These are phyloP conservation scores for Lagenidium sp. DNA, from an alignment of 352 stramenopile species.

Conservation along the genomic window DNA sequence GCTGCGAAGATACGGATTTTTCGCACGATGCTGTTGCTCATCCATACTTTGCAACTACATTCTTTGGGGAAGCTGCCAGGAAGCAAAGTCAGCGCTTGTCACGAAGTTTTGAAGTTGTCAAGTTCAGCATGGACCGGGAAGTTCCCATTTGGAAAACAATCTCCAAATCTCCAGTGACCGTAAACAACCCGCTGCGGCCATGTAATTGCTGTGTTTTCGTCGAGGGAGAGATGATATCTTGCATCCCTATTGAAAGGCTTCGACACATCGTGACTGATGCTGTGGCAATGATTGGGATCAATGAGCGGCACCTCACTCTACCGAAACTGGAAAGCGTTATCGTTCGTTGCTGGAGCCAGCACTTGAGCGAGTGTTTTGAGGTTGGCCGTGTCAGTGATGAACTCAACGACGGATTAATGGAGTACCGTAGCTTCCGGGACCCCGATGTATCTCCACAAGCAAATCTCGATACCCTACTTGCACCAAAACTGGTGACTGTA, in stretches of 20 bases:
- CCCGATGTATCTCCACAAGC: constrained; percentile 6
- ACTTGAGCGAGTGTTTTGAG: constrained; percentile 8
- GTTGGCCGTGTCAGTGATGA: constrained; percentile 3
- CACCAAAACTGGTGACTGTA: no score
- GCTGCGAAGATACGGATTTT: constrained; percentile 21
- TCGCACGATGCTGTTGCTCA: constrained; percentile 56
- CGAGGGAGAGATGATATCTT: constrained; percentile 1
- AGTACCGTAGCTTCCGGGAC: constrained; percentile 8
- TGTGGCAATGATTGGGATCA: constrained; percentile 9
- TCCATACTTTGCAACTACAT: constrained; percentile 67
- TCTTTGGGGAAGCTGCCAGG: constrained; percentile 48
- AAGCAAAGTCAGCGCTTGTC: constrained; percentile 33
- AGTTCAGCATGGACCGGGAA: constrained; percentile 49
- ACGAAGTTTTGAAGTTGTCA: constrained; percentile 61
- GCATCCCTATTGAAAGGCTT: constrained; percentile 5
- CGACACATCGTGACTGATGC: neutral
- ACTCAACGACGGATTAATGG: constrained; percentile 1
- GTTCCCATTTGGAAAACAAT: constrained; percentile 69
- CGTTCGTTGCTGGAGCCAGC: constrained; percentile 2
- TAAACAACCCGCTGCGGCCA: no score
- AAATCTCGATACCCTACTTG: constrained; percentile 15
- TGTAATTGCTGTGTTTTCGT: constrained; percentile 7
- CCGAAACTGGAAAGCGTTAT: no score
- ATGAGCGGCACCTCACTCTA: constrained; percentile 11
- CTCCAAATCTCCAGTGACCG: no score